Evolutionary conservation across 2,329 filamentous ascomycete genomes (phyloP).

Genomic region (Nigrospora osmanthi): DNA sequence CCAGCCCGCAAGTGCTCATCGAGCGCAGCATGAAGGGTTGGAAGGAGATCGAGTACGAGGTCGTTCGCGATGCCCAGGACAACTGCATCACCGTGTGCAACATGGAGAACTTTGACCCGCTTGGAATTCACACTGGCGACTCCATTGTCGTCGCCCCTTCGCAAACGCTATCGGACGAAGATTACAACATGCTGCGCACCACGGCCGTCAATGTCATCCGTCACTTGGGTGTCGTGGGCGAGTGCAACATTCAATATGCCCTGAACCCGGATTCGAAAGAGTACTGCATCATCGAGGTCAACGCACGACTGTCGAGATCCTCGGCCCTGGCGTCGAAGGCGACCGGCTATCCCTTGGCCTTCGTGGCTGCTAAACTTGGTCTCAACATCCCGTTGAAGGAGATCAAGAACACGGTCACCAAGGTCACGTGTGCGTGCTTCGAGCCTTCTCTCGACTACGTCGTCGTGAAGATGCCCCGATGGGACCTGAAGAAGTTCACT

Average conservation of each 20-base stretch:
- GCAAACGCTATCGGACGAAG: slow-evolving; percentile 92
- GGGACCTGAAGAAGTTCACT: slow-evolving; percentile 99
- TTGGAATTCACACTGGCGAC: slow-evolving; percentile 96
- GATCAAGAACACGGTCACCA: slow-evolving; percentile 92
- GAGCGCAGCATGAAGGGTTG: slow-evolving; percentile 99
- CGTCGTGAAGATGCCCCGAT: slow-evolving; percentile 96
- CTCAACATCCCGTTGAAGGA: slow-evolving; percentile 92
- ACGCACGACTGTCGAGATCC: slow-evolving; percentile 89
- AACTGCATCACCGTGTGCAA: slow-evolving; percentile 99
- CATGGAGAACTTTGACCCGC: slow-evolving; percentile 99
- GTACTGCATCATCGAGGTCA: slow-evolving; percentile 99
- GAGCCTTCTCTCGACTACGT: slow-evolving; percentile 97
- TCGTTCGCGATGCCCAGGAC: slow-evolving; percentile 88
- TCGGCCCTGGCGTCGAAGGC: slow-evolving; percentile 95
- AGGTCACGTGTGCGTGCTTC: slow-evolving; percentile 93
- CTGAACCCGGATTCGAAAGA: slow-evolving; percentile 91
- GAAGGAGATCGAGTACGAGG: slow-evolving; percentile 99
- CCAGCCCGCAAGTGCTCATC: slow-evolving; percentile 90
- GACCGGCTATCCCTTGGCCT: slow-evolving; percentile 91
- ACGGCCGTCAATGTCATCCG: slow-evolving; percentile 96
- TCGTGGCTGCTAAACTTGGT: slow-evolving; percentile 94
- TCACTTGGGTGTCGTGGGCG: slow-evolving; percentile 92
- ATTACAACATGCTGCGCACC: slow-evolving; percentile 98
- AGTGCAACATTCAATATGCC: slow-evolving; percentile 98
- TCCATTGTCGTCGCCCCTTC: slow-evolving; percentile 97